Evolutionary conservation across 441 rosid species (phyloP).

Genomic region (Gossypium davidsonii): DNA sequence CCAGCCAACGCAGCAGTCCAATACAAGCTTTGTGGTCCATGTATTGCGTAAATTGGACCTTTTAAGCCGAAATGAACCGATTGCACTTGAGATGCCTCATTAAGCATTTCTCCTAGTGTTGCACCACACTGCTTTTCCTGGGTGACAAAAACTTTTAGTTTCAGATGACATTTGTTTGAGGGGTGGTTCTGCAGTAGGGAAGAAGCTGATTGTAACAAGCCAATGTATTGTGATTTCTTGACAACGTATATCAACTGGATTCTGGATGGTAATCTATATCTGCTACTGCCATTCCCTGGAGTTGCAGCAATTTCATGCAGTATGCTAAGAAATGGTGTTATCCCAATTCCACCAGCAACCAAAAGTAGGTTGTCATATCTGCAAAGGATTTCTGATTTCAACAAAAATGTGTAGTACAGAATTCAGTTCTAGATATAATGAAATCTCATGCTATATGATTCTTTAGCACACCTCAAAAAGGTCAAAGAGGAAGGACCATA

Average conservation of each 20-base stretch:
- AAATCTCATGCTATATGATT: not conserved
- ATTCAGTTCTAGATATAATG: not conserved
- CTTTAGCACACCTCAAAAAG: conserved; percentile 47
- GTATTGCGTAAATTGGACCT: conserved; percentile 34
- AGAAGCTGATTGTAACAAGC: conserved; percentile 50
- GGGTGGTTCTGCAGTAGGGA: conserved; percentile 37
- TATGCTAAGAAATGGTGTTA: conserved; percentile 75
- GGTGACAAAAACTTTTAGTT: conserved; percentile 57
- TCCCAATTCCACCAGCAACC: conserved; percentile 79
- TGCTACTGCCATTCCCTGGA: conserved; percentile 30
- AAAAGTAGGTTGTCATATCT: conserved; percentile 67
- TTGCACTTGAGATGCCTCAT: conserved; percentile 33
- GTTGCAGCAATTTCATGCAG: conserved; percentile 49
- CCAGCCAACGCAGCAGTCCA: conserved; percentile 40
- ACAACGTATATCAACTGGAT: conserved; percentile 51
- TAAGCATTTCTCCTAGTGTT: conserved; percentile 37
- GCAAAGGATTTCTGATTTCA: conserved; percentile 19
- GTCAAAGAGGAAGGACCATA: conserved; percentile 66
- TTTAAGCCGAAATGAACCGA: conserved; percentile 39
- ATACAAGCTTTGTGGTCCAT: conserved; percentile 41
- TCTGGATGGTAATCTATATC: conserved; percentile 33
- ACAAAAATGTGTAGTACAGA: not conserved
- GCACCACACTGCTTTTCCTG: conserved; percentile 34
- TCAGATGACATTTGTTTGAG: conserved; percentile 33
- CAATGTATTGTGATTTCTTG: conserved; percentile 49